phyloP scores from a whole-genome alignment of 1,284 basidiomycete genomes.

The Blastosporella zonata region DNA sequence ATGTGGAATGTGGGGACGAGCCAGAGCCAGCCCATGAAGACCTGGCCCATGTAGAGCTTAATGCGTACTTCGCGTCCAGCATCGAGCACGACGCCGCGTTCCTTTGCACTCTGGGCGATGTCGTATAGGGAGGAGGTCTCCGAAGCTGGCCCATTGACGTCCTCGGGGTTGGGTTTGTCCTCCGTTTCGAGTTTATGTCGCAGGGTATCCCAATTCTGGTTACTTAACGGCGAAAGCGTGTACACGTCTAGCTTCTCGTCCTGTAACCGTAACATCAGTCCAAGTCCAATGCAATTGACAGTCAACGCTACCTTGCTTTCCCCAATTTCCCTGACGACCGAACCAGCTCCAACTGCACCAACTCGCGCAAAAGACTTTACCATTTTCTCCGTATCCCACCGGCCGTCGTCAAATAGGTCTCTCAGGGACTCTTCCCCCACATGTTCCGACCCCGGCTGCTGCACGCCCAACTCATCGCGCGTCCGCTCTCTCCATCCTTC shows the following conservation, averaged over 20 bases:
- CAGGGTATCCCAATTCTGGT: slow-evolving; percentile 42
- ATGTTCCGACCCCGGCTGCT: slow-evolving; percentile 34
- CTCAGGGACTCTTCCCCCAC: slow-evolving; percentile 35
- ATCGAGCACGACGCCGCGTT: slow-evolving; percentile 59
- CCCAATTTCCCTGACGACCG: slow-evolving; percentile 23
- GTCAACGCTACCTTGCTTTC: slow-evolving; percentile 28
- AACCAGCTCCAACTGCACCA: slow-evolving; percentile 35
- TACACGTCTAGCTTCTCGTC: slow-evolving; percentile 41
- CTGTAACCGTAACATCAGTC: slow-evolving; percentile 22
- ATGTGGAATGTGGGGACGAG: slow-evolving; percentile 82
- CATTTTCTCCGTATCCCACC: slow-evolving; percentile 77
- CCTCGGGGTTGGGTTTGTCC: slow-evolving; percentile 20
- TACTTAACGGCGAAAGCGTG: slow-evolving; percentile 42
- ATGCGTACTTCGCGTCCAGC: slow-evolving; percentile 71
- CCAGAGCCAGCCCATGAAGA: slow-evolving; percentile 83
- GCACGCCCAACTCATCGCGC: slow-evolving; percentile 39
- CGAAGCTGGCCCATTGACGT: slow-evolving; percentile 30
- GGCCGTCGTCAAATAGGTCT: slow-evolving; percentile 48
- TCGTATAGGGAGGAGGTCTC: slow-evolving; percentile 45
- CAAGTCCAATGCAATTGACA: not conserved
- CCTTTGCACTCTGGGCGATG: slow-evolving; percentile 28
- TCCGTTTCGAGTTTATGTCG: slow-evolving; percentile 25
- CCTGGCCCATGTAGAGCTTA: slow-evolving; percentile 75
- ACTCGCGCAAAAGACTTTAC: slow-evolving; percentile 69
- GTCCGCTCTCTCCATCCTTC: slow-evolving; percentile 59